Conservation (phyloP, 2,329 filamentous ascomycete genomes). For the Grosmannia huntii region DNA sequence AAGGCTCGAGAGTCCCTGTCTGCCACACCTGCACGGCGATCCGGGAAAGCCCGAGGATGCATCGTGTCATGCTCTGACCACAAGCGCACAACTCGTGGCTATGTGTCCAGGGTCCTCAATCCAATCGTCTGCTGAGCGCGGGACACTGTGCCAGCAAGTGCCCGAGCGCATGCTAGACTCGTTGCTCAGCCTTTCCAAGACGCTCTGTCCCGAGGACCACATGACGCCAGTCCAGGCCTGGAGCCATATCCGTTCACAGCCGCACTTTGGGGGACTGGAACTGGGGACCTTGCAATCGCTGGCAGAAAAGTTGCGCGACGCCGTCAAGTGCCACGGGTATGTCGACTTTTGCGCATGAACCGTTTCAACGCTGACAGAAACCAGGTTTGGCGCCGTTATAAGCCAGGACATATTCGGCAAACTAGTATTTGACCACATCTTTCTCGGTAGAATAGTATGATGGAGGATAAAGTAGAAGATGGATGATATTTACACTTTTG, state of each 20-base stretch:
- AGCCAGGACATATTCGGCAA: background rate
- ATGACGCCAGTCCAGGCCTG: background rate
- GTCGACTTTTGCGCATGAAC: background rate
- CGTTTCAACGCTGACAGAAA: background rate
- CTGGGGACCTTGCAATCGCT: background rate
- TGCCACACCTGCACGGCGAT: background rate
- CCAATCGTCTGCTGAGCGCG: background rate
- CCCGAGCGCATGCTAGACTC: background rate
- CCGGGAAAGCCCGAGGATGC: background rate
- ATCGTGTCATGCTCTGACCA: background rate
- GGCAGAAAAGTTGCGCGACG: background rate
- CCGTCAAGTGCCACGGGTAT: background rate
- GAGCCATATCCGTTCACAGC: background rate
- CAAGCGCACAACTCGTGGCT: background rate
- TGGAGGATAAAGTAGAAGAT: background rate
- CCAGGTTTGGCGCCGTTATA: background rate
- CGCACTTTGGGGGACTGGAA: background rate
- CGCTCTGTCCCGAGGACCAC: background rate
- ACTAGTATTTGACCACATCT: background rate
- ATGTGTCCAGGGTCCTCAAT: background rate
- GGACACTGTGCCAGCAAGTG: background rate
- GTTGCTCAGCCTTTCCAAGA: background rate
- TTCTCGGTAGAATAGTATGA: background rate
- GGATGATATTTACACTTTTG: too few relatives aligned
- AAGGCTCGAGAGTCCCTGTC: background rate